A percentile compares a stretch with the other conserved stretches of the same genome.
These are phyloP conservation scores for Blumeriella jaapii DNA, from an alignment of 2,329 filamentous ascomycete genomes.

Conservation along the genomic window DNA sequence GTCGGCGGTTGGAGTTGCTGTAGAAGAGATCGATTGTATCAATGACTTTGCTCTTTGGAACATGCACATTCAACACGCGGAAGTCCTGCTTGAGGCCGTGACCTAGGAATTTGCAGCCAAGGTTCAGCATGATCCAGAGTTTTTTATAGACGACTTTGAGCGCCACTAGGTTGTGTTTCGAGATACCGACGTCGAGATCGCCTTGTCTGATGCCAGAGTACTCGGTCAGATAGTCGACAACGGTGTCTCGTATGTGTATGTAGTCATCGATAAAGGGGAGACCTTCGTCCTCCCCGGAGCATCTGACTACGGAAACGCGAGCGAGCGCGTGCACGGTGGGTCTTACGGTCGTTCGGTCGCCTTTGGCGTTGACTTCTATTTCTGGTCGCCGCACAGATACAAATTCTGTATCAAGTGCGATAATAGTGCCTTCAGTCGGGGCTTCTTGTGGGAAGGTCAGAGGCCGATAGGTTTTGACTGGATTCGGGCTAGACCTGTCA, in stretches of 20 bases:
- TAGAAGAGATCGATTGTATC: conserved; percentile 92
- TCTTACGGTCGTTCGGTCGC: conserved; percentile 80
- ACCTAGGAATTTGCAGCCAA: conserved; percentile 87
- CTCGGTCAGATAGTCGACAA: conserved; percentile 89
- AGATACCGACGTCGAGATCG: conserved; percentile 71
- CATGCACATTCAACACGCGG: conserved; percentile 94
- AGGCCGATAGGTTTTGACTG: conserved; percentile 45
- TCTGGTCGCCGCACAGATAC: conserved; percentile 87
- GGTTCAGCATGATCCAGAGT: conserved; percentile 88
- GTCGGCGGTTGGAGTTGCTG: conserved; percentile 68
- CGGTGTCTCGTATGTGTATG: conserved; percentile 78
- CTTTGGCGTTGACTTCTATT: conserved; percentile 92
- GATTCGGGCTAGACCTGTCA: conserved; percentile 16
- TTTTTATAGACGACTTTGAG: conserved; percentile 96
- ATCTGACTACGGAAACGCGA: conserved; percentile 83
- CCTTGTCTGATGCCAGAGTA: conserved; percentile 84
- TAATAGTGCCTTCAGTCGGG: conserved; percentile 59
- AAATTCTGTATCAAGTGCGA: conserved; percentile 93
- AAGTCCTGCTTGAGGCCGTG: conserved; percentile 94
- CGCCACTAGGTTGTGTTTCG: conserved; percentile 70
- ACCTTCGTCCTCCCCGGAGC: conserved; percentile 65
- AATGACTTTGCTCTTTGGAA: conserved; percentile 80
- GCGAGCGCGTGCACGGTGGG: conserved; percentile 85
- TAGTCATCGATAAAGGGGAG: conserved; percentile 95
- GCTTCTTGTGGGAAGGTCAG: conserved; percentile 49